These are phyloP conservation scores for Lachancea meyersii DNA, from an alignment of 805 yeast genomes.

Conservation along the genomic window DNA sequence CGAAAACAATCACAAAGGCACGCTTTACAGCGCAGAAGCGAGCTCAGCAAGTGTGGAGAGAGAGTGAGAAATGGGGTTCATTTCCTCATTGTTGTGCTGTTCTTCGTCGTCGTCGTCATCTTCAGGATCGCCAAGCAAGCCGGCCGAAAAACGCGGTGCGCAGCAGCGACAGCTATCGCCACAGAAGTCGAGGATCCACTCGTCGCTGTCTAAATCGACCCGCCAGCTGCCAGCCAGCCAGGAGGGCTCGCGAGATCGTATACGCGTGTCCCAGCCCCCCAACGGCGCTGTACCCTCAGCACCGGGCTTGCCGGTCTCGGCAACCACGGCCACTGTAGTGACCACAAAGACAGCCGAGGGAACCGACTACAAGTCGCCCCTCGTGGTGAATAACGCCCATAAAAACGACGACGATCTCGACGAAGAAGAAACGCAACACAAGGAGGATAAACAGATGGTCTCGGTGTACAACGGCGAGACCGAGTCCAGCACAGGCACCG, in stretches of 20 bases:
- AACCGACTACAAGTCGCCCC: neutral
- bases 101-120: constrained; percentile 18
- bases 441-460: constrained; percentile 20
- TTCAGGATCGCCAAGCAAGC: constrained; percentile 1
- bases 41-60: neutral
- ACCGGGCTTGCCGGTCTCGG: neutral
- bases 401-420: constrained; percentile 11
- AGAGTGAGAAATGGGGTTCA: constrained; percentile 31
- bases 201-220: constrained; percentile 16
- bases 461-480: constrained; percentile 25
- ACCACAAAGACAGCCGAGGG: neutral
- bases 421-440: constrained; percentile 11
- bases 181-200: constrained; percentile 12
- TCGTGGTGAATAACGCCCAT: neutral
- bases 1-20: neutral
- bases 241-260: neutral
- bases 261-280: too few relatives aligned
- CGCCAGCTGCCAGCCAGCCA: constrained; percentile 10
- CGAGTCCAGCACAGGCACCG: constrained; percentile 25
- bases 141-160: constrained; percentile 5
- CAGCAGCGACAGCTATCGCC: constrained; percentile 5
- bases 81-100: constrained; percentile 34
- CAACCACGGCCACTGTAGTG: neutral
- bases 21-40: neutral
- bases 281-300: constrained; percentile 1